Percentiles rank a stretch among this genome's conserved stretches.
Conservation (phyloP, 2,329 filamentous ascomycete genomes). For the Colletotrichum sp. region DNA sequence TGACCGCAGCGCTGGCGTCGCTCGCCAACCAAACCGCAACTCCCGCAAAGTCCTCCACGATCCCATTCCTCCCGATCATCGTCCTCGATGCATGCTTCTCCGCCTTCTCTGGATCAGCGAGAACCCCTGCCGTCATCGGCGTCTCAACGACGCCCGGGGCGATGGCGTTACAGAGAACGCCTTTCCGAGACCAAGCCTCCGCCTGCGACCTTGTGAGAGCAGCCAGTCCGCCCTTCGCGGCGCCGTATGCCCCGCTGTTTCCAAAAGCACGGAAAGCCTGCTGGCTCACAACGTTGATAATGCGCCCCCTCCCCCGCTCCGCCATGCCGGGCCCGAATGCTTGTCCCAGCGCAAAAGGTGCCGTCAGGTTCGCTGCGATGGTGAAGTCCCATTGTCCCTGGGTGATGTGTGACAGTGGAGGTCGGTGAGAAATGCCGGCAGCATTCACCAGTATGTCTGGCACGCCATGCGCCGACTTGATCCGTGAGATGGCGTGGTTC, state of each 20-base stretch:
- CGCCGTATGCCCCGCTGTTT: slow-evolving; percentile 38
- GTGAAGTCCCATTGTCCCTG: slow-evolving; percentile 33
- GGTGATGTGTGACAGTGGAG: slow-evolving; percentile 32
- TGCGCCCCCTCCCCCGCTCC: slow-evolving; percentile 32
- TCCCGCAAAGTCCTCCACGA: slow-evolving; percentile 35
- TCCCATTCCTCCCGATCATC: slow-evolving; percentile 35
- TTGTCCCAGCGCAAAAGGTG: slow-evolving; percentile 35
- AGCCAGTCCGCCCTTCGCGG: slow-evolving; percentile 34
- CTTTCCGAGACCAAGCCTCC: slow-evolving; percentile 36
- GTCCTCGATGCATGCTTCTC: slow-evolving; percentile 31
- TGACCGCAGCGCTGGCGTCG: slow-evolving; percentile 34
- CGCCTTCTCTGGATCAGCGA: slow-evolving; percentile 25
- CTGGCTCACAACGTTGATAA: slow-evolving; percentile 38
- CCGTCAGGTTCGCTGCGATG: slow-evolving; percentile 36
- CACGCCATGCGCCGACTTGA: slow-evolving; percentile 24
- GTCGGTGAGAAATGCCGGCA: slow-evolving; percentile 32
- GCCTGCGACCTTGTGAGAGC: slow-evolving; percentile 37
- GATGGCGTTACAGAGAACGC: slow-evolving; percentile 38
- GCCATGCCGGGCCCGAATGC: slow-evolving; percentile 37
- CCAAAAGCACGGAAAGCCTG: slow-evolving; percentile 35
- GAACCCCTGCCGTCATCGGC: slow-evolving; percentile 26
- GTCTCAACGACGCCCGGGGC: slow-evolving; percentile 36
- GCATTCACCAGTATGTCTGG: slow-evolving; percentile 39
- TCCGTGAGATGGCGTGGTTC: slow-evolving; percentile 14
- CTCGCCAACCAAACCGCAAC: slow-evolving; percentile 34